These are phyloP conservation scores for Capronia epimyces DNA, from an alignment of 2,329 filamentous ascomycete genomes.

Conservation along the genomic window DNA sequence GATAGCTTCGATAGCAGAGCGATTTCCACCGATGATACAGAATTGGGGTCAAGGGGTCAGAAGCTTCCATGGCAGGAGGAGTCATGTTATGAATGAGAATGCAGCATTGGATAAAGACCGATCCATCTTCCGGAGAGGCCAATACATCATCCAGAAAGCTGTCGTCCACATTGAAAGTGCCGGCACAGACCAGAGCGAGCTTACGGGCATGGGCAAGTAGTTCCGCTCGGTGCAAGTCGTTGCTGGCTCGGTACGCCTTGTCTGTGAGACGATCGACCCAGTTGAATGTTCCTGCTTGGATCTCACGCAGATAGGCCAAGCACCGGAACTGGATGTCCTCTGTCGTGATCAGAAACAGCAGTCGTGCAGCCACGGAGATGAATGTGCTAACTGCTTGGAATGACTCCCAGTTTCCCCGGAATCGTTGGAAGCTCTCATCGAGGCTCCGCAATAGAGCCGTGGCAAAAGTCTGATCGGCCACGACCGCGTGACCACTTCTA, in stretches of 20 bases:
- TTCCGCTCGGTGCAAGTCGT: conserved; percentile 31
- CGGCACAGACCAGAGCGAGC: conserved; percentile 41
- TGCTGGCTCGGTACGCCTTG: conserved; percentile 26
- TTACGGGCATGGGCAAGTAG: conserved; percentile 37
- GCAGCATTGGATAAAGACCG: conserved; percentile 37
- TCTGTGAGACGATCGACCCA: conserved; percentile 41
- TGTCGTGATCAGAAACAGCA: conserved; percentile 39
- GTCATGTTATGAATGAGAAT: conserved; percentile 37
- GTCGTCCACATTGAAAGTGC: conserved; percentile 44
- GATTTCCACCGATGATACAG: conserved; percentile 9
- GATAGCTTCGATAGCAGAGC: conserved; percentile 5
- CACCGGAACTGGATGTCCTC: conserved; percentile 16
- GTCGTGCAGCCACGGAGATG: conserved; percentile 38
- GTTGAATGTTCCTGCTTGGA: conserved; percentile 30
- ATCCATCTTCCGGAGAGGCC: conserved; percentile 25
- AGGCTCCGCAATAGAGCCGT: too few species aligned
- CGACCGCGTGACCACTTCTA: too few species aligned
- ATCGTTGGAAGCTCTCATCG: too few species aligned
- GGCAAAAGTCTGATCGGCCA: too few species aligned
- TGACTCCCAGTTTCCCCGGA: too few species aligned
- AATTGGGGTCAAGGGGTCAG: conserved; percentile 12
- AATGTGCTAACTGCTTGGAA: conserved; percentile 31
- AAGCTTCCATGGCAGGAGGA: conserved; percentile 5
- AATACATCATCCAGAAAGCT: conserved; percentile 32
- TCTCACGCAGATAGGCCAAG: conserved; percentile 10